Evolutionary conservation across 768 basidiomycete genomes (phyloP), one percentile per base, ranked within the genome.

Genomic region (Amanita pseudoporphyria): DNA sequence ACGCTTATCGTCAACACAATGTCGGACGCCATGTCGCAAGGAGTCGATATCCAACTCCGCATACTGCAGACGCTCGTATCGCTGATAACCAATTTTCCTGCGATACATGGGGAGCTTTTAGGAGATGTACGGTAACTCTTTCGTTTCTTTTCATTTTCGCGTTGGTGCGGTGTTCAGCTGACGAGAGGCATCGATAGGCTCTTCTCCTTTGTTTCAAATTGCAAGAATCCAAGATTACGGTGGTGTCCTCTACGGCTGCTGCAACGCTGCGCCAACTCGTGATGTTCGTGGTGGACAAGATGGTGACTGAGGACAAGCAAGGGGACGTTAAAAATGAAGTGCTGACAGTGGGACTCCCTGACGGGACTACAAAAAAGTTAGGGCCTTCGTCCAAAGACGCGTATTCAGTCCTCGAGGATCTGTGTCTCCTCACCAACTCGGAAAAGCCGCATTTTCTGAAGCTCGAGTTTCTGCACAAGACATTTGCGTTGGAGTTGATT

Each of bases 201-300:
- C 71, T 98, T 0, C 68, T 95, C n/a, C 68, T 97, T 6, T 97
- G 93, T 60, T 98, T 98, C 76, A 91, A 84, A 63, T 69, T 97
- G 21, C 93, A 97, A 64, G 96, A 97, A 52, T 94, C 91, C 0
- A 82, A 89, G 54, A 96, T 94, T 19, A 87, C 92, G 0, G 95
- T 98, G 21, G 95, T 99, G 6, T 95, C 93, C 2, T 94, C 91
- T 0, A 98, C 96, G 3, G 95, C 95, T 1, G 94, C 94, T 2
- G 96, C 96, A 0, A 97, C 94, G 0, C 76, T 97, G 3, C 84
- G 94, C 2, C 95, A 98, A 62, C 74, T 97, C 1, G 90, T 98
- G 39, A 97, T 99, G 94, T 89, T 97, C 56, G 84, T 97, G 14
- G 88, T 97, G 38, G 96, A 99, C 67, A 93, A 95, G 61, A 87